Conservation (phyloP, 139 green algal genomes). For the Auxenochlorella pyrenoidosa region DNA sequence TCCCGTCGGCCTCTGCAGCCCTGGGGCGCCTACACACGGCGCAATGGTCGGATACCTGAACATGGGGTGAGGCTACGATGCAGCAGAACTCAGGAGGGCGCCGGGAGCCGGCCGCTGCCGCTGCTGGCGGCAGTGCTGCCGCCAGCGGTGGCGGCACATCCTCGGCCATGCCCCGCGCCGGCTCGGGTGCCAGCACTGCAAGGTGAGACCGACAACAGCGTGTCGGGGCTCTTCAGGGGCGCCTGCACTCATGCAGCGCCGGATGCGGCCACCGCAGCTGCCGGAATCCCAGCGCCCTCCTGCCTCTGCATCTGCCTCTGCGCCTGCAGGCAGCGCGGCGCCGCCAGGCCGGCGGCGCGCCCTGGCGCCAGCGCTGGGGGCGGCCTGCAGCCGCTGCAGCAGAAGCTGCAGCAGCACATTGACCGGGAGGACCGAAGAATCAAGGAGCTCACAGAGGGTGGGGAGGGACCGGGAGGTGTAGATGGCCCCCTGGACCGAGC, state of each 20-base stretch:
- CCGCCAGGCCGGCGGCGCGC: neutral
- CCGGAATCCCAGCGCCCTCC: neutral
- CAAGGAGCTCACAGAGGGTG: conserved; percentile 43
- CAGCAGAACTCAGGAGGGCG: neutral
- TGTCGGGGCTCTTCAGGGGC: too few species aligned
- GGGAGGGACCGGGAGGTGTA: neutral
- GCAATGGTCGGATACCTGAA: too few species aligned
- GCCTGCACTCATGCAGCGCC: too few species aligned
- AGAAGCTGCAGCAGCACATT: conserved; percentile 52
- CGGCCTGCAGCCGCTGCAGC: conserved; percentile 36
- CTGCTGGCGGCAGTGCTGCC: neutral
- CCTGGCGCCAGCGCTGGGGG: neutral
- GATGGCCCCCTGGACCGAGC: too few species aligned
- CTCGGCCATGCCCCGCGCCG: neutral
- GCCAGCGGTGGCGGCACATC: neutral
- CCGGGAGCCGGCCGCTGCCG: neutral
- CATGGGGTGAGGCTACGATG: neutral
- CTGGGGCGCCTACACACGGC: too few species aligned
- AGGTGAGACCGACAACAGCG: neutral
- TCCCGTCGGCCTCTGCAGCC: too few species aligned
- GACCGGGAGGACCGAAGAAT: conserved; percentile 42
- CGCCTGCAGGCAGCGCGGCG: neutral
- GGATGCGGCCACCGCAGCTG: too few species aligned
- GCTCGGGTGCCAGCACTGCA: neutral
- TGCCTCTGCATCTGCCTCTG: neutral